Base-by-base conservation (phyloP, 2,329 filamentous ascomycete species). In the Fusarium nurragi region DNA sequence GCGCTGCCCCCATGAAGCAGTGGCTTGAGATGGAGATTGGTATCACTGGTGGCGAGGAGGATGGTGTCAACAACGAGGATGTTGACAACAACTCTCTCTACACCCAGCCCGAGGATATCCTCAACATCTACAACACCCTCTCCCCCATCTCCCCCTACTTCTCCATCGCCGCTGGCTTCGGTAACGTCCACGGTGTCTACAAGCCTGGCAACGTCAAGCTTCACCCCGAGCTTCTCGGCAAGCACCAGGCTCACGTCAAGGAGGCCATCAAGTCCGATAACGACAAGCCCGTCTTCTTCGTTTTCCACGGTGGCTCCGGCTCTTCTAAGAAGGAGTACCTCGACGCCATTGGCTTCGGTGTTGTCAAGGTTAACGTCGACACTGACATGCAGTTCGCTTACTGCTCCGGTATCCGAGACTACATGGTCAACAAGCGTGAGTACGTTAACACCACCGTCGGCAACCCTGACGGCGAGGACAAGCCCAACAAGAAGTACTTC, bases 331-430 rank as follows among this genome's bases (percentile, higher is more conserved):
- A 92, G 73, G 95, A 99, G 84, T 99, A 91, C 87, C 85, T 84
- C 67, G 88, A 93, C 73, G 94, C 94, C 77, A 97, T 97, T 80
- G 83, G 84, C 77, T 91, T 94, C 81, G 95, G 95, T 85, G 94
- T 99, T 73, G 90, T 97, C 84, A 99, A 99, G 90, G 95, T 99
- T 83, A 99, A 99, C 86, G 86, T 99, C 74, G 95, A 99, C 83
- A 99, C 95, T 47, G 95, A 99, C 78, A 87, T 98, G 82, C 94
- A 98, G 86, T 97, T 89, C 80, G 94, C 94, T 60, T 99, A 98
- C 87, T 86, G 95, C 71, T 83, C 83, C 64, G 95, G 95, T 82
- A 91, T 98, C 83, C 92, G 95, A 68, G 94, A 99, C 84, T 99
- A 93, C 85, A 86, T 98, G 77, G 80, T 93, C 75, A 91, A 88